Evolutionary conservation across 768 basidiomycete genomes (phyloP), one percentile per base, ranked within the genome.

Genomic region (Lentinula detonsa): DNA sequence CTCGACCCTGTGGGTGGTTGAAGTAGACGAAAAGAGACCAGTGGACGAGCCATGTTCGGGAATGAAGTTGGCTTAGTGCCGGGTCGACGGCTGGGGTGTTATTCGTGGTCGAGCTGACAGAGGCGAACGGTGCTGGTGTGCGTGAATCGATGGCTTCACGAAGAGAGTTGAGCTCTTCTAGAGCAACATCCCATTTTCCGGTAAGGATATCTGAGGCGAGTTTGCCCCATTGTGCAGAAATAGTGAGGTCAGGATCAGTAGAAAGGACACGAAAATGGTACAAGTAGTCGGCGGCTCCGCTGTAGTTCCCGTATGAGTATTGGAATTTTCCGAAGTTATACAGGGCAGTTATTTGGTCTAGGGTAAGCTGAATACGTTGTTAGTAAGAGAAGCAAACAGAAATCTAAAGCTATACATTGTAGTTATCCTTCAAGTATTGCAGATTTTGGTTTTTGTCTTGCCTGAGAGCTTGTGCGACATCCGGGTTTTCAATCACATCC

Each of bases 261-360:
- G 95, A 96, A 63, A 99, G 87, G 23, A 98, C 90, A 60, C 95
- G 93, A 82, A 98, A 99, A 72, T 98, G 96, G 80, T 98, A 98
- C 60, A 99, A 82, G 77, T 97, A 98, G 74, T 98, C 94, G 52
- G 95, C 95, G 15, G 97, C 95, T 53, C 92, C 92, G 67, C 87
- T 89, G 79, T 99, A 99, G 74, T 94, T 93, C 48, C 97, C 97
- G 72, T 93, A 93, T n/a, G 96, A 92, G 76, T 93, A 99, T 76
- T 97, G 95, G 79, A 95, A 98, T 71, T 98, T 91, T 58, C 97
- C 97, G 75, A 96, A 98, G 76, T 95, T 93, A 80, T 99, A 98
- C 8, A 99, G 79, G 1, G 92, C 91, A 46, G 88, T 91, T 71
- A 98, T 97, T 85, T 97, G 93, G 62, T 96, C 95, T 62, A 95